These are phyloP conservation scores for Penicillium psychrosexuale DNA, from an alignment of 2,329 filamentous ascomycete genomes.

Conservation along the genomic window DNA sequence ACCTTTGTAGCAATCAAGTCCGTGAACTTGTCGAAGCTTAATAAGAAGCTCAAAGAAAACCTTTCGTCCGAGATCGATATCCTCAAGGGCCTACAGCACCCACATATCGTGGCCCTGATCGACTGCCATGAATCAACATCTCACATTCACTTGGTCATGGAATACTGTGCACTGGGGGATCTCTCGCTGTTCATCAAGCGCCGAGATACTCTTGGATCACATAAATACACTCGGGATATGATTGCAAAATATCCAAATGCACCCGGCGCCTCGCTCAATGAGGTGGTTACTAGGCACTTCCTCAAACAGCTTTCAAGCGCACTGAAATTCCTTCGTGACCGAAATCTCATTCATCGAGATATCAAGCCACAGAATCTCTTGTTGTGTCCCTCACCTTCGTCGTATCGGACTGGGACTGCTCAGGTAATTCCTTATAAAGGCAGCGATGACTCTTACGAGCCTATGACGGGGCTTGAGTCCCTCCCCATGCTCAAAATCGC, in stretches of 20 bases:
- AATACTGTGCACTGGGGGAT: slow-evolving; percentile 95
- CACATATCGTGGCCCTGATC: slow-evolving; percentile 94
- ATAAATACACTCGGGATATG: slow-evolving; percentile 83
- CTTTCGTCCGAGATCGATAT: slow-evolving; percentile 94
- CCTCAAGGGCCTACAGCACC: slow-evolving; percentile 87
- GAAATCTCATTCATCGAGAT: slow-evolving; percentile 91
- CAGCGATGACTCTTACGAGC: slow-evolving; percentile 76
- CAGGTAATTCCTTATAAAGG: slow-evolving; percentile 70
- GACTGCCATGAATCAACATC: slow-evolving; percentile 83
- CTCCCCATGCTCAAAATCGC: slow-evolving; percentile 96
- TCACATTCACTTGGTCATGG: slow-evolving; percentile 97
- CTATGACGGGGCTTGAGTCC: slow-evolving; percentile 74
- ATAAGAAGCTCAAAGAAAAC: slow-evolving; percentile 95
- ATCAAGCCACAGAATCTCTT: slow-evolving; percentile 97
- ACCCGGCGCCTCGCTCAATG: slow-evolving; percentile 79
- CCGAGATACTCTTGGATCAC: slow-evolving; percentile 72
- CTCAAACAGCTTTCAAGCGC: slow-evolving; percentile 92
- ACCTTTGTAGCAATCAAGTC: slow-evolving; percentile 94
- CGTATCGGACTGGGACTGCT: slow-evolving; percentile 62
- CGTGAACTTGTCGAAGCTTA: slow-evolving; percentile 83
- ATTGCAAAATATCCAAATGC: slow-evolving; percentile 88
- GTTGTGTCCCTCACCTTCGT: slow-evolving; percentile 73
- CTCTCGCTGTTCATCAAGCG: slow-evolving; percentile 96
- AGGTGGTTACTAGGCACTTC: slow-evolving; percentile 95
- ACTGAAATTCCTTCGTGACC: slow-evolving; percentile 77